Evolutionary conservation across 495 filamentous ascomycete species (phyloP).

Genomic region (Platismatia glauca): DNA sequence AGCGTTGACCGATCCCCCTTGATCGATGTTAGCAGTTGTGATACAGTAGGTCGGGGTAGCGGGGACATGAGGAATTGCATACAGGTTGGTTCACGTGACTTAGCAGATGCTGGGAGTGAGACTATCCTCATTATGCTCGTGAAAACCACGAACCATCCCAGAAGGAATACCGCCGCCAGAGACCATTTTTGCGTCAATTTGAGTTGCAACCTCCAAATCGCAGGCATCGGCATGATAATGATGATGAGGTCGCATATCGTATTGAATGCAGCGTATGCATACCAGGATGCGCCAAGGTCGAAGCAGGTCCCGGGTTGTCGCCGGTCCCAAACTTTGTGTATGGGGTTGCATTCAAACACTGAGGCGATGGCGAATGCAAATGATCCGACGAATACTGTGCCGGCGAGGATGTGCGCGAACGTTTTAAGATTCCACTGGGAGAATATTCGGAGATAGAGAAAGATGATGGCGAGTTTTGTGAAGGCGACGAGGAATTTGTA

Average conservation of each 20-base stretch:
- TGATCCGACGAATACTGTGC: background rate
- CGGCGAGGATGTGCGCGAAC: background rate
- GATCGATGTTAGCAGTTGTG: background rate
- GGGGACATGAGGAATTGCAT: too few relatives aligned
- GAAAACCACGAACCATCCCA: constrained; percentile 24
- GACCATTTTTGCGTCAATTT: constrained; percentile 36
- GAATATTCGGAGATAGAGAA: constrained; percentile 1
- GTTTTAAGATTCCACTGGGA: background rate
- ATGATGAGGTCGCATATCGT: constrained; percentile 42
- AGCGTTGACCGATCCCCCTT: constrained; percentile 3
- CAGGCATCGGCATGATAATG: constrained; percentile 40
- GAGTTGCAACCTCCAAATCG: constrained; percentile 37
- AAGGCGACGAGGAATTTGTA: constrained; percentile 9
- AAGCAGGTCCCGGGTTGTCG: background rate
- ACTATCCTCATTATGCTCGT: constrained; percentile 4
- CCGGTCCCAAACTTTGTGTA: constrained; percentile 2
- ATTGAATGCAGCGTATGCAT: constrained; percentile 18
- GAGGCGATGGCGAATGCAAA: background rate
- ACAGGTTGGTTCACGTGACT: constrained; percentile 2
- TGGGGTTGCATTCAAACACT: constrained; percentile 3
- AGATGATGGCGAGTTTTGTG: constrained; percentile 4
- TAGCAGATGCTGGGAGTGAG: background rate
- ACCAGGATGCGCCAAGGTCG: constrained; percentile 1
- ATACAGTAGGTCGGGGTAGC: background rate
- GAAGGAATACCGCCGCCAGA: constrained; percentile 37